Base-by-base conservation (phyloP, 306 rosid species). In the Sphenostylis stenocarpa region DNA sequence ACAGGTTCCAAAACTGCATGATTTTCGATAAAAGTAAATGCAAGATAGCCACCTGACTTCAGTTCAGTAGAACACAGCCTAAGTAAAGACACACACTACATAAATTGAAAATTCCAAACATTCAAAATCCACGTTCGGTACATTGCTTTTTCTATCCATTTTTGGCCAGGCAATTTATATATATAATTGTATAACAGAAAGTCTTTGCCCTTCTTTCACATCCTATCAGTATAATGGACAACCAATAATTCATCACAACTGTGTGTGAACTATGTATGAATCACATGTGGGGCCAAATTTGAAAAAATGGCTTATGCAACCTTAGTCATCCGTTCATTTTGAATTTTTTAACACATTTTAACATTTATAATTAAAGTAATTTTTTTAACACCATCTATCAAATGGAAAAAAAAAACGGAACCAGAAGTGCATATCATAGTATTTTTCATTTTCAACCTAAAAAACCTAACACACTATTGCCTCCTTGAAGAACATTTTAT, bases 21-120 rank as follows among this genome's bases (percentile, higher is more conserved):
- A 67, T 39, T 72, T 67, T 67, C 26, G 70, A 70, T 70, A 67
- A 77, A 61, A 70, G 57, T 24, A 74, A 63, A 81, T 63, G 74
- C 73, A 41, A 68, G 68, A 82, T 60, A 62, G 77, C 33, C 64
- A 71, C 63, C 56, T 13, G 15, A 43, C 63, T 76, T 19, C 52
- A 71, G 39, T 56, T 67, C 6, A 63, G 58, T 72, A 14, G 34
- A 64, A 80, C 48, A 72, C 1, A 38, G 26, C 14, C 36, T 8
- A 45, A 21, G 52, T 48, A 28, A 26, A 16, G 75, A 33, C 45
- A 33, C 23, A 33, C 45, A 33, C 23, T 62, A n/a, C 45, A 62
- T n/a, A 3, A n/a, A 43, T 21, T 47, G 2, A 70, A 20, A 61
- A 33, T 45, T 65, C 71, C 43, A 57, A 73, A 13, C 74, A 20